A percentile compares a stretch with the other conserved stretches of the same genome.
Evolutionary conservation across 805 yeast genomes (phyloP).

Genomic region (Hanseniaspora meyeri): DNA sequence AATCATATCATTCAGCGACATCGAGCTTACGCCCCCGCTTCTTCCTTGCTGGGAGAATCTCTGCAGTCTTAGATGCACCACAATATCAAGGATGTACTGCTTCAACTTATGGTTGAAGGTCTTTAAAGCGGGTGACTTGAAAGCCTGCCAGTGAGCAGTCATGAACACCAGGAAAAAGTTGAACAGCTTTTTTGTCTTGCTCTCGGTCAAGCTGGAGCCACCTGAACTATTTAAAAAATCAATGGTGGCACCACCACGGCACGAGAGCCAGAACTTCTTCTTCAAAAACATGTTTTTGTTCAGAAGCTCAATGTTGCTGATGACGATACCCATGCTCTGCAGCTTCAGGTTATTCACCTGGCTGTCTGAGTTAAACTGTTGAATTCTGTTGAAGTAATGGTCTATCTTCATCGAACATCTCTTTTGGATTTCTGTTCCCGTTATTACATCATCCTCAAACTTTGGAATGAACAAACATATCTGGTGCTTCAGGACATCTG

Average conservation of each 20-base stretch:
- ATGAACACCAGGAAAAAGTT: not conserved
- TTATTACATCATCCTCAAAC: not conserved
- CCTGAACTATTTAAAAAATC: not conserved
- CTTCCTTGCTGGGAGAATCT: slow-evolving; percentile 33
- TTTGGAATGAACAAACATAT: slow-evolving; percentile 7
- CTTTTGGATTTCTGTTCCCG: slow-evolving; percentile 6
- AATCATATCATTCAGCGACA: slow-evolving; percentile 35
- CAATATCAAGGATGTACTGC: slow-evolving; percentile 47
- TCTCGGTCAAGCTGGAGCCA: not conserved
- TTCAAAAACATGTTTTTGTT: slow-evolving; percentile 5
- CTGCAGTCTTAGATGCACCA: slow-evolving; percentile 44
- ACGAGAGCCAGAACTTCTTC: slow-evolving; percentile 11
- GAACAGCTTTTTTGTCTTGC: not conserved
- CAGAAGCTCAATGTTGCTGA: slow-evolving; percentile 7
- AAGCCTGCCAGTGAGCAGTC: not conserved
- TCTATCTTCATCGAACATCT: slow-evolving; percentile 11
- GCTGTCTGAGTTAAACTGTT: slow-evolving; percentile 2
- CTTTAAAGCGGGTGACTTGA: not conserved
- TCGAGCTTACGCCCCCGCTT: slow-evolving; percentile 41
- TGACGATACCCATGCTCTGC: slow-evolving; percentile 5
- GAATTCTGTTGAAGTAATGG: slow-evolving; percentile 2
- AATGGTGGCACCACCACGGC: not conserved
- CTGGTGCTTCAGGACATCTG: not conserved
- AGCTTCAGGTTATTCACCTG: not conserved
- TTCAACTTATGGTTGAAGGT: slow-evolving; percentile 36